Percentiles rank a stretch among this genome's conserved stretches.
Evolutionary conservation across 1,284 basidiomycete genomes (phyloP).

Genomic region (Cryptococcus jaspeensis): DNA sequence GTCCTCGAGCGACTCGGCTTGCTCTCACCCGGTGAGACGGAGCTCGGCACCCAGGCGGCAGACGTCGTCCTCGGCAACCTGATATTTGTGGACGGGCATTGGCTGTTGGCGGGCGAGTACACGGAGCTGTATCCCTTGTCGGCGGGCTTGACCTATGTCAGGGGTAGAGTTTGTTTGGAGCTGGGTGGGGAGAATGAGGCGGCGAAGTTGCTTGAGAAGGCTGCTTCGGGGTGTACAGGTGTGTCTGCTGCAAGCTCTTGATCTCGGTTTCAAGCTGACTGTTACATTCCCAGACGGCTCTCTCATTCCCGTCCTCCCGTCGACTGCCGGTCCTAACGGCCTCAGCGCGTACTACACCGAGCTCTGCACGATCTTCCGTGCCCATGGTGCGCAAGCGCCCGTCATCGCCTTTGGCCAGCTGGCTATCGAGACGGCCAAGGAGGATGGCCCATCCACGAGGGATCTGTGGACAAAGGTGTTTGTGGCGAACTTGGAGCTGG

Average conservation of each 20-base stretch:
- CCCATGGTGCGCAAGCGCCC: constrained; percentile 58
- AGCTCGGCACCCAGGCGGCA: constrained; percentile 28
- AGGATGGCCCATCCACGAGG: constrained; percentile 57
- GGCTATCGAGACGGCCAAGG: constrained; percentile 59
- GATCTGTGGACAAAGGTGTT: constrained; percentile 77
- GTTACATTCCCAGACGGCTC: constrained; percentile 36
- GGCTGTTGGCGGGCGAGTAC: constrained; percentile 63
- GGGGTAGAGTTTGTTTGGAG: constrained; percentile 66
- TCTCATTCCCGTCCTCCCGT: constrained; percentile 63
- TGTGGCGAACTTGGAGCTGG: constrained; percentile 69
- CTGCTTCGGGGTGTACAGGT: constrained; percentile 74
- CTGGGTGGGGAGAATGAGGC: constrained; percentile 74
- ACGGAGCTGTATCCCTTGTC: constrained; percentile 72
- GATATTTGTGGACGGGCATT: constrained; percentile 66
- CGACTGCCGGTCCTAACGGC: constrained; percentile 59
- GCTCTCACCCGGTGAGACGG: constrained; percentile 16
- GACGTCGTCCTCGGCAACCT: constrained; percentile 71
- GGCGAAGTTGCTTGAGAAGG: constrained; percentile 65
- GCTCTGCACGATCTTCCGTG: constrained; percentile 69
- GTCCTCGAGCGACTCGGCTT: constrained; percentile 26
- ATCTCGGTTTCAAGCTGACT: constrained; percentile 1
- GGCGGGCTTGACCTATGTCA: constrained; percentile 71
- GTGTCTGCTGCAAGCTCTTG: constrained; percentile 35
- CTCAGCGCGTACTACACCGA: constrained; percentile 75
- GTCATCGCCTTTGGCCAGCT: constrained; percentile 72